Evolutionary conservation across 371 early-diverging fungal species (phyloP).

Genomic region (Lichtheimia ornata): DNA sequence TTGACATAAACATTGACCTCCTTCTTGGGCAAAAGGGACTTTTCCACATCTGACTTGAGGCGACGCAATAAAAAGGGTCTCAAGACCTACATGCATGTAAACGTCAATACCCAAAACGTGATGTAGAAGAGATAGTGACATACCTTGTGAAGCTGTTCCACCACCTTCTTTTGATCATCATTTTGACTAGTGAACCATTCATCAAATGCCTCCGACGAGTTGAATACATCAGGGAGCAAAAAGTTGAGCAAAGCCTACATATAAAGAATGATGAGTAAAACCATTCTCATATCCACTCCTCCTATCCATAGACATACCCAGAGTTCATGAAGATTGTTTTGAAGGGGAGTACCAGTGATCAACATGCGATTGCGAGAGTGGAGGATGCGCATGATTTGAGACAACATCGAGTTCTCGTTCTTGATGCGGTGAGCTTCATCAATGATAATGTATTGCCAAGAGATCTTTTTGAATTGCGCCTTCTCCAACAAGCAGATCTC

Average conservation of each 20-base stretch:
- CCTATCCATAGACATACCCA: conserved; percentile 60
- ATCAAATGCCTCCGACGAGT: conserved; percentile 90
- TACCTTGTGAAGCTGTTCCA: conserved; percentile 91
- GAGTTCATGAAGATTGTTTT: conserved; percentile 98
- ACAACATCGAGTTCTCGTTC: conserved; percentile 95
- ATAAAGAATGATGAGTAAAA: too few relatives aligned
- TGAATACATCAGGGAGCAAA: conserved; percentile 95
- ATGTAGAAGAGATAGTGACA: neutral
- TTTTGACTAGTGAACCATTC: conserved; percentile 82
- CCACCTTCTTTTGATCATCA: conserved; percentile 83
- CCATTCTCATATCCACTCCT: neutral
- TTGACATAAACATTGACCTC: conserved; percentile 95
- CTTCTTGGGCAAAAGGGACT: conserved; percentile 95
- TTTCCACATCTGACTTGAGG: conserved; percentile 98
- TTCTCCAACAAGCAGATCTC: conserved; percentile 96
- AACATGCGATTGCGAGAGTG: conserved; percentile 90
- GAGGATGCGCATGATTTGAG: conserved; percentile 88
- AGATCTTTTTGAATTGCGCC: conserved; percentile 80
- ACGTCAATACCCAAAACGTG: neutral
- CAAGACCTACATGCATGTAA: conserved; percentile 54
- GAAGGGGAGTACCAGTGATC: conserved; percentile 98
- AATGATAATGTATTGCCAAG: conserved; percentile 95
- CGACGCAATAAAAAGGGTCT: conserved; percentile 97
- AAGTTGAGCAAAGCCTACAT: conserved; percentile 92
- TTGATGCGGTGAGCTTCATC: conserved; percentile 99